A percentile compares a stretch with the other conserved stretches of the same genome.
Evolutionary conservation across 2,329 filamentous ascomycete genomes (phyloP).

Genomic region (Monosporascus sp.): DNA sequence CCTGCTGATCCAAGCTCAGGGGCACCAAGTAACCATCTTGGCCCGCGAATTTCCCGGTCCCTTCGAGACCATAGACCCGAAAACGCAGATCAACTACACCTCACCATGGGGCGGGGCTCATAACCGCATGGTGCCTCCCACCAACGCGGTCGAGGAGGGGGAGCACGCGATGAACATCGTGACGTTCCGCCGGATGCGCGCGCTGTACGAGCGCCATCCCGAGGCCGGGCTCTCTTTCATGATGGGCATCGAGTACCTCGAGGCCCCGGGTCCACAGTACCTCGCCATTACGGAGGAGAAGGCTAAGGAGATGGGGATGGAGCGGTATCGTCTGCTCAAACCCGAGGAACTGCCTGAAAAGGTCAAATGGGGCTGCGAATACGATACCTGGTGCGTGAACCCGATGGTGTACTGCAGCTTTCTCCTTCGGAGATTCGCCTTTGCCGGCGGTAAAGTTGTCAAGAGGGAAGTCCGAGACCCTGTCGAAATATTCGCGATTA

Average conservation of each 20-base stretch:
- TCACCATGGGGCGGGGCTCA: constrained; percentile 55
- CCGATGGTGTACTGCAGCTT: constrained; percentile 49
- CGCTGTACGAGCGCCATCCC: constrained; percentile 22
- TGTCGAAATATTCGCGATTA: constrained; percentile 33
- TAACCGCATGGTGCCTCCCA: constrained; percentile 45
- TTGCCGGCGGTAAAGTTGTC: constrained; percentile 30
- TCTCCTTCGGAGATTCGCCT: constrained; percentile 36
- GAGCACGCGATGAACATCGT: constrained; percentile 38
- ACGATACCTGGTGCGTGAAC: constrained; percentile 50
- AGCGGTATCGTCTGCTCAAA: constrained; percentile 33
- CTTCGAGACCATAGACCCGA: constrained; percentile 38
- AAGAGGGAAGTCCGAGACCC: constrained; percentile 31
- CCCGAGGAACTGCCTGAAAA: constrained; percentile 34
- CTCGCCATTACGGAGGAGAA: constrained; percentile 25
- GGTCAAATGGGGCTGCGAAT: constrained; percentile 43
- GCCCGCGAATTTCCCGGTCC: constrained; percentile 43
- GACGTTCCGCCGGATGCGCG: constrained; percentile 39
- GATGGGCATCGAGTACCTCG: constrained; percentile 47
- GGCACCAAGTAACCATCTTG: constrained; percentile 36
- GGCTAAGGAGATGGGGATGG: constrained; percentile 28
- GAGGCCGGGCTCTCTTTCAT: constrained; percentile 44
- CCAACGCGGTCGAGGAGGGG: constrained; percentile 25
- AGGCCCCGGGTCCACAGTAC: constrained; percentile 38
- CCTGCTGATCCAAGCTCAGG: constrained; percentile 37
- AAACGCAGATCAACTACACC: constrained; percentile 43